A percentile compares a stretch with the other conserved stretches of the same genome.
These are phyloP conservation scores for Trichosporon faecale DNA, from an alignment of 1,284 basidiomycete genomes.

Conservation along the genomic window DNA sequence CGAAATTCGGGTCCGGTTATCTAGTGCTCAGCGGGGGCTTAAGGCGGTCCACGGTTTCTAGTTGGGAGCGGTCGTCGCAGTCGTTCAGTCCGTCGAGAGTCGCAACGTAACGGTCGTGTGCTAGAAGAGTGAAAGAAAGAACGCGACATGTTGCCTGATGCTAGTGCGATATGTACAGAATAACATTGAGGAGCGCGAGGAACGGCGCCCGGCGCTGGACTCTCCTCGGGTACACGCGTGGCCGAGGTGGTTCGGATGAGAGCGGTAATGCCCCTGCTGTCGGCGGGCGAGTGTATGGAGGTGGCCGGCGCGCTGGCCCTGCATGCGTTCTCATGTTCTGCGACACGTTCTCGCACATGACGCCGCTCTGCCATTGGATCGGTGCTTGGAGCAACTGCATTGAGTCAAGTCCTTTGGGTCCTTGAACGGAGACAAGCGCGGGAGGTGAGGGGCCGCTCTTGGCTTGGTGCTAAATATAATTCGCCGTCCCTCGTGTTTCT, in stretches of 20 bases:
- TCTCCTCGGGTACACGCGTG: not conserved
- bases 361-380: not conserved
- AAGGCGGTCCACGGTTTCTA: not conserved
- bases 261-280: not conserved
- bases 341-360: not conserved
- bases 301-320: not conserved
- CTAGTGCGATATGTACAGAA: not conserved
- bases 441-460: not conserved
- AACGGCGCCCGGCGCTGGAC: not conserved
- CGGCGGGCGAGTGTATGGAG: too few species aligned
- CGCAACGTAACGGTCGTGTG: not conserved
- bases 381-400: not conserved
- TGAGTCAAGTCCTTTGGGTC: too few species aligned
- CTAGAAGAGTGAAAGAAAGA: not conserved
- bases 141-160: not conserved
- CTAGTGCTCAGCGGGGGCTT: not conserved
- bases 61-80: not conserved
- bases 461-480: not conserved
- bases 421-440: not conserved
- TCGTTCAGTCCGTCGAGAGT: not conserved
- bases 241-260: not conserved
- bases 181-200: not conserved
- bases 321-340: not conserved
- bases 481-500: not conserved
- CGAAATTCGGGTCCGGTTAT: not conserved